Conservation (phyloP, 2,329 filamentous ascomycete genomes). For the Fusarium marasasianum region DNA sequence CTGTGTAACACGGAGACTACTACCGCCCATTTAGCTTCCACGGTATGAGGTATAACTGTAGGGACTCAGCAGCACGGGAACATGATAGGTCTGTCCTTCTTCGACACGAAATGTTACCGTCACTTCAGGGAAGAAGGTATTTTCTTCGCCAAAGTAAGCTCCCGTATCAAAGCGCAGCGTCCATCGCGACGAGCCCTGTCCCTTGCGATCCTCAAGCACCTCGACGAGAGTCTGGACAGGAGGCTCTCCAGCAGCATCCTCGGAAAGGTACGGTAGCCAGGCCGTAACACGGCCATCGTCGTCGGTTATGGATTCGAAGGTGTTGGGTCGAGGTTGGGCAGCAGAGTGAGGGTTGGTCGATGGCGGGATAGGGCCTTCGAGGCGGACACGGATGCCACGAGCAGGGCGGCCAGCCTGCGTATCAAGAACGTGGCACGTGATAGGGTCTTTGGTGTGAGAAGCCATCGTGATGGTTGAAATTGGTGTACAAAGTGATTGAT, state of each 20-base stretch:
- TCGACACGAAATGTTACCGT: constrained; percentile 63
- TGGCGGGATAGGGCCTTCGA: constrained; percentile 57
- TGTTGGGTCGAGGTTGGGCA: constrained; percentile 48
- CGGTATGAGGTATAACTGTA: constrained; percentile 86
- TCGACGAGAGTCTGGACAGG: constrained; percentile 67
- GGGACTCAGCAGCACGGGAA: constrained; percentile 79
- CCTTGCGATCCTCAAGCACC: constrained; percentile 57
- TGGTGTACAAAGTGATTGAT: constrained; percentile 5
- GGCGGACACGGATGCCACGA: constrained; percentile 70
- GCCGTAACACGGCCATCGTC: constrained; percentile 76
- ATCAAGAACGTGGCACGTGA: constrained; percentile 89
- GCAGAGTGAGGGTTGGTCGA: constrained; percentile 39
- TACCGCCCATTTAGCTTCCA: constrained; percentile 65
- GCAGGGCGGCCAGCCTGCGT: constrained; percentile 79
- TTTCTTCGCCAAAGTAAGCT: constrained; percentile 72
- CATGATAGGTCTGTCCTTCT: constrained; percentile 77
- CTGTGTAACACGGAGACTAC: neutral
- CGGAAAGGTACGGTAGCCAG: constrained; percentile 70
- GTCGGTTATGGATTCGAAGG: constrained; percentile 76
- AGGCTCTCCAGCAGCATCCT: constrained; percentile 62
- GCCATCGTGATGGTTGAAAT: constrained; percentile 25
- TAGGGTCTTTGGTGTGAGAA: constrained; percentile 65
- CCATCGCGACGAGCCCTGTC: constrained; percentile 64
- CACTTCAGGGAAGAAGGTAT: constrained; percentile 70
- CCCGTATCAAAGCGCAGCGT: constrained; percentile 78